Base-by-base conservation (phyloP, 495 filamentous ascomycete species). In the Penicillium goetzii region DNA sequence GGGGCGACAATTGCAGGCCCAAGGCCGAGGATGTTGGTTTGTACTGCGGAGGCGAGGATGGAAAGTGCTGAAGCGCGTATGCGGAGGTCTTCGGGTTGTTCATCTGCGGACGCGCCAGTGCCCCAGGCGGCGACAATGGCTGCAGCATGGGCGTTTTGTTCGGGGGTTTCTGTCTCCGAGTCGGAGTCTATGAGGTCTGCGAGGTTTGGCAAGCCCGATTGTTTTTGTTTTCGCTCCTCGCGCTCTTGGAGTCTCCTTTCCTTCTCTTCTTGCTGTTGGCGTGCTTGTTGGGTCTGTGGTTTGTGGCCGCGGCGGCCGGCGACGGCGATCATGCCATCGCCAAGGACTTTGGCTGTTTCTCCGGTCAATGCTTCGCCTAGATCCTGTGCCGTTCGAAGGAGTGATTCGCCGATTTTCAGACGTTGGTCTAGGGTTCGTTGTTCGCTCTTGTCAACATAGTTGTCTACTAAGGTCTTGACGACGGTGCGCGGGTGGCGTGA, bases 31-130 rank as follows among this genome's bases (percentile, higher is more conserved):
- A 91, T 76, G 60, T 91, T 89, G 0, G 84, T 86, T 71, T 92
- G 88, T 2, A 93, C 77, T 0, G 85, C 85, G 0, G 78, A 79
- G 0, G 85, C 85, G 21, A 95, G 79, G 19, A 97, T 84, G 6
- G 89, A 90, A 1, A 97, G 74, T 3, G 92, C 91, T 0, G 91
- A 95, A 10, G 91, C 82, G 7, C 92, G 86, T 40, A 93, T 82
- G 15, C 92, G 83, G 2, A 94, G 78, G 68, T 97, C 92, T 66
- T 97, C 92, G 21, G 84, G 80, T 26, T 80, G 73, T 25, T 75
- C 70, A 53, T 81, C 77, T 6, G 68, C 59, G 0, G 84, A 82
- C 1, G 86, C 84, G 56, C 84, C 89, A 45, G 83, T 82, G 56
- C 88, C 85, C 92, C 92, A 97, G 6, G 89, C 89, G 6, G 81